Conservation (phyloP, 345 rosid species). For the Bruguiera parviflora region DNA sequence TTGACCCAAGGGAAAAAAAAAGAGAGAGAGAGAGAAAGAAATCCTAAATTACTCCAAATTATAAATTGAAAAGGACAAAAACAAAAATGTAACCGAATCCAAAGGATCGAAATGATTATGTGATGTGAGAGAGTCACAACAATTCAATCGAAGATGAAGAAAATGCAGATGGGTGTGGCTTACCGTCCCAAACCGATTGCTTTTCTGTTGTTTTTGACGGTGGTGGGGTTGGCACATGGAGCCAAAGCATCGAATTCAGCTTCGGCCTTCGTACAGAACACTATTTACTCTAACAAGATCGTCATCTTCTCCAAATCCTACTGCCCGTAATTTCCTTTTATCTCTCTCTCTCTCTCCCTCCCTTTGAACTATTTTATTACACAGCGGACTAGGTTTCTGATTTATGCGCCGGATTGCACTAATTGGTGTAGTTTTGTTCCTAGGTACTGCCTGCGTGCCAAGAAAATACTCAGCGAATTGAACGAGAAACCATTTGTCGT, state of each 20-base stretch:
- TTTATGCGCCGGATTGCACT: background rate
- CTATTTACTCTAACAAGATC: constrained; percentile 66
- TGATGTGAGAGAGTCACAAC: background rate
- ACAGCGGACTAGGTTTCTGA: background rate
- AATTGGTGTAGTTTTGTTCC: background rate
- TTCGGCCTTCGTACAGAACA: constrained; percentile 76
- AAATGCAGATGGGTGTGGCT: background rate
- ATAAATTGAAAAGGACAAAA: too few species aligned
- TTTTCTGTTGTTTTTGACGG: constrained; percentile 11
- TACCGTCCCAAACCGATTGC: background rate
- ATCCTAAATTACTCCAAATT: too few species aligned
- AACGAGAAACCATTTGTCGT: constrained; percentile 25
- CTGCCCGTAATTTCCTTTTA: constrained; percentile 19
- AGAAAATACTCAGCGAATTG: constrained; percentile 46
- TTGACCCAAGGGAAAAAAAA: too few species aligned
- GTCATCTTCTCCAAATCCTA: constrained; percentile 38
- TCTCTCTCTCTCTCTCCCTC: background rate
- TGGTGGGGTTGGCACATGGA: constrained; percentile 18
- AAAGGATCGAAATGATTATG: too few species aligned
- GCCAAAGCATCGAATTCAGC: constrained; percentile 56
- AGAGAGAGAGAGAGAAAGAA: too few species aligned
- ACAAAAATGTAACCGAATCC: too few species aligned
- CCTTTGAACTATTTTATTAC: background rate
- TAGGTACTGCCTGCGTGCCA: constrained; percentile 58
- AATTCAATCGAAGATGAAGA: background rate